Base-by-base conservation (phyloP, 2,329 filamentous ascomycete genomes). In the Sclerotinia minor region DNA sequence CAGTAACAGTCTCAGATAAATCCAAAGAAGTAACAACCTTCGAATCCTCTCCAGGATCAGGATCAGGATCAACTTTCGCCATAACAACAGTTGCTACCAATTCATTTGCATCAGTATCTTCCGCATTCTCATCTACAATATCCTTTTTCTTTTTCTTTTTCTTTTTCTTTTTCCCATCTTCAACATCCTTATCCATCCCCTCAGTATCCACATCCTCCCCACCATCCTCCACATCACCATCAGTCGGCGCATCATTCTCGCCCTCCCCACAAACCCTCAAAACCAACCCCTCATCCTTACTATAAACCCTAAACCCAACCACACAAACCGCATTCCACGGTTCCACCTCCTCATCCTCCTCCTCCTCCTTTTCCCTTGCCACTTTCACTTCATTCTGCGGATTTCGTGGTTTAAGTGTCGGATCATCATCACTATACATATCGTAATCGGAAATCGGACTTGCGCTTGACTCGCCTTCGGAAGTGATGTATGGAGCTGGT, bases 391-490 rank as follows among this genome's bases (percentile, higher is more conserved):
- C 73, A 53, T 8, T 71, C 58, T 1, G 73, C n/a, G 5, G 65
- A 21, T 81, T 80, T 41, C 67, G 41, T 5, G 82, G 83, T 75
- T 84, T 84, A 67, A 82, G 81, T 0, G 81, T 80, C 76, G 85
- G 82, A 72, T 88, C 85, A 70, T 88, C 85, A 63, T 81, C 83
- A 68, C 83, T 85, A 75, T 87, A 87, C 38, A 87, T 79, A 71
- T 83, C 80, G 80, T 83, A 87, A 69, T 88, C 85, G 47, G 83
- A 81, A 2, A 88, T 80, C 0, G 86, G 86, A 8, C 84, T 86
- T 55, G 87, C 86, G 0, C 85, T 87, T 0, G 85, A 86, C 66
- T 87, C 83, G 45, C 81, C 82, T 7, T 83, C 83, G 0, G 83
- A 84, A 24, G 65, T 69, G 24, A 73, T 67, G 47, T 72, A 72